These are phyloP conservation scores for Lepidium campestre DNA, from an alignment of 441 rosid species.

Conservation along the genomic window DNA sequence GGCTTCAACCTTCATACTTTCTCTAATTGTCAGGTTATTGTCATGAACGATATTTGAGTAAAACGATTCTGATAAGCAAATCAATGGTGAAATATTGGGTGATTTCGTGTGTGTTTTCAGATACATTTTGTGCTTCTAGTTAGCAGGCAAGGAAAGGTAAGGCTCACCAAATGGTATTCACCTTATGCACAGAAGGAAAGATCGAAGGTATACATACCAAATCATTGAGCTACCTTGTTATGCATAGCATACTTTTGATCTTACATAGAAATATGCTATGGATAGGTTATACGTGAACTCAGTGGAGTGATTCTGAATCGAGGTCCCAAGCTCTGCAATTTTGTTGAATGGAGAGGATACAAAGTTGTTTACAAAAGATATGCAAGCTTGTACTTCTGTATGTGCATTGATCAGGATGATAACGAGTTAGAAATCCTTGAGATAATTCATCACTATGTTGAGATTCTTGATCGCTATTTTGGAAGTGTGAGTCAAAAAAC, in stretches of 20 bases:
- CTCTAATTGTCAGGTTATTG: neutral
- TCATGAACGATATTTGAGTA: neutral
- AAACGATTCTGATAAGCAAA: neutral
- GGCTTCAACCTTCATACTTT: neutral
- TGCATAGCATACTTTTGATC: neutral
- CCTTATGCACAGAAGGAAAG: slow-evolving; percentile 59
- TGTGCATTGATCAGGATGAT: slow-evolving; percentile 93
- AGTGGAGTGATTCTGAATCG: slow-evolving; percentile 74
- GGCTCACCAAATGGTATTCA: slow-evolving; percentile 61
- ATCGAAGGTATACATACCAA: slow-evolving; percentile 33
- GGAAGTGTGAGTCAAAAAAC: slow-evolving; percentile 71
- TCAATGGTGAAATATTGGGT: neutral
- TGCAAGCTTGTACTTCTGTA: slow-evolving; percentile 96
- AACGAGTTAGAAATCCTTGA: slow-evolving; percentile 87
- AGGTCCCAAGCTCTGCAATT: slow-evolving; percentile 94
- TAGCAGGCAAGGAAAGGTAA: slow-evolving; percentile 61
- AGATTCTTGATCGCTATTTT: slow-evolving; percentile 90
- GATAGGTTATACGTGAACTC: slow-evolving; percentile 86
- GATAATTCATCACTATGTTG: slow-evolving; percentile 90
- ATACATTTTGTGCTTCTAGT: slow-evolving; percentile 60
- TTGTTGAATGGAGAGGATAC: slow-evolving; percentile 90
- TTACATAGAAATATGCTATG: neutral
- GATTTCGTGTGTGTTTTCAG: slow-evolving; percentile 23
- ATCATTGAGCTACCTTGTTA: neutral
- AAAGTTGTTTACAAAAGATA: slow-evolving; percentile 95